A percentile compares a stretch with the other conserved stretches of the same genome.
phyloP scores from a whole-genome alignment of 2,329 filamentous ascomycete genomes.

The Dryadomyces sulphureus region DNA sequence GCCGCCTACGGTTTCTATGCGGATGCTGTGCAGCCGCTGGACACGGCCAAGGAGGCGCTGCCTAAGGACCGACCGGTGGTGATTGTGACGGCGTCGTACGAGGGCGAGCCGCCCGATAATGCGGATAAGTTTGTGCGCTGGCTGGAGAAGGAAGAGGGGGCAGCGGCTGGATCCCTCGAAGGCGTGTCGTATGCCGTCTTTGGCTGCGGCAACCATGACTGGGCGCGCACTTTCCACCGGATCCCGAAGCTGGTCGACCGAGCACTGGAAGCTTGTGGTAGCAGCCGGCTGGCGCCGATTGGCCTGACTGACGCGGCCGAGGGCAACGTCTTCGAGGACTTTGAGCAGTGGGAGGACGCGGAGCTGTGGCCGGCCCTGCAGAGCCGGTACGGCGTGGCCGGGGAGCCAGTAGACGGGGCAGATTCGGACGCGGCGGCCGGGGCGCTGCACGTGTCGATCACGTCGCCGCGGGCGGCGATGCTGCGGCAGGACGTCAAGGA shows the following conservation, averaged over 20 bases:
- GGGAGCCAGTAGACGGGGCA: not conserved
- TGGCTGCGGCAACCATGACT: conserved; percentile 41
- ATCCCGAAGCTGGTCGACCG: conserved; percentile 49
- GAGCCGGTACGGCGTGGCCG: conserved; percentile 20
- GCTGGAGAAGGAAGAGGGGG: conserved; percentile 28
- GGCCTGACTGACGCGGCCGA: conserved; percentile 45
- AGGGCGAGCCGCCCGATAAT: conserved; percentile 61
- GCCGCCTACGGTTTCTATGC: conserved; percentile 17
- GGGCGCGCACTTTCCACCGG: conserved; percentile 48
- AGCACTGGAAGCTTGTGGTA: conserved; percentile 33
- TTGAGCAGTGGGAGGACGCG: conserved; percentile 53
- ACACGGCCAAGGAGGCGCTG: conserved; percentile 53
- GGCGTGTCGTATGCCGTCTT: conserved; percentile 53
- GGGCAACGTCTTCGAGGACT: conserved; percentile 51
- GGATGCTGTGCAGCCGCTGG: conserved; percentile 40
- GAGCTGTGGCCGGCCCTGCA: conserved; percentile 34
- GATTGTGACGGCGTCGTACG: conserved; percentile 55
- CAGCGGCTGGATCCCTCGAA: conserved; percentile 33
- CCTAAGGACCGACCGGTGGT: conserved; percentile 46
- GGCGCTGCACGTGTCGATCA: conserved; percentile 32
- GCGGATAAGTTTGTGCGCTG: conserved; percentile 53
- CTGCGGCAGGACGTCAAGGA: conserved; percentile 50
- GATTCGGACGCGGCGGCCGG: conserved; percentile 12
- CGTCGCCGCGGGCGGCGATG: conserved; percentile 36
- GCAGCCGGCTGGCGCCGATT: conserved; percentile 28